Base-by-base conservation (phyloP, 1,284 basidiomycete species). In the Fomitopsis schrenkii region DNA sequence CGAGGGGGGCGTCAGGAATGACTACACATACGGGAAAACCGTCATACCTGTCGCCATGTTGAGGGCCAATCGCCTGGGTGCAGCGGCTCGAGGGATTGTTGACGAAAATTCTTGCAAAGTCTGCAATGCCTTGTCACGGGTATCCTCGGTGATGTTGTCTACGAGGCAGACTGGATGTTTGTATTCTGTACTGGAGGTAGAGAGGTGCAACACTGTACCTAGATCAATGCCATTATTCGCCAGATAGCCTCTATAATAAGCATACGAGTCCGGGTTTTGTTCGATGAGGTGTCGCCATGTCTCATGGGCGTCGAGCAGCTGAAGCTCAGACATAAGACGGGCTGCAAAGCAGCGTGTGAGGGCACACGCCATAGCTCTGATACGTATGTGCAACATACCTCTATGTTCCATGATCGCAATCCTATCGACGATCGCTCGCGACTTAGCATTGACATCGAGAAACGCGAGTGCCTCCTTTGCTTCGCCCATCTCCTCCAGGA, bases 251-350 rank as follows among this genome's bases (percentile, higher is more conserved):
- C 78, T 77, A 77, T 95, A 96, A 74, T 95, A 95, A 57, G 86
- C 85, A 68, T 88, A 84, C 70, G 85, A 88, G 67, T 98, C 95
- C 1, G 94, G 80, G 71, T 98, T 98, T 71, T 90, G 87, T 61
- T 93, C 88, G 59, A 99, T 85, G 22, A 98, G 77, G 1, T 83
- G 79, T 41, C 84, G 80, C 89, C 94, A 98, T 0, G 91, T 86
- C 62, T 87, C 80, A 64, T 91, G 86, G 0, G 94, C 90, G 56
- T 93, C 90, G 1, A 86, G 80, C 56, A 78, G 80, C 17, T 80
- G 81, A 6, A 91, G 77, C 68, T 88, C 88, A 19, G 85, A 82
- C 17, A 93, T 78, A 7, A 97, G 72, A 35, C 87, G 86, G 1
- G 91, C 92, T 92, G 68, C n/a, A 61, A 63, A 36, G 38, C 22